Percentiles rank a stretch among this genome's conserved stretches.
Evolutionary conservation across 306 rosid genomes (phyloP).

Genomic region (Corylus heterophylla): DNA sequence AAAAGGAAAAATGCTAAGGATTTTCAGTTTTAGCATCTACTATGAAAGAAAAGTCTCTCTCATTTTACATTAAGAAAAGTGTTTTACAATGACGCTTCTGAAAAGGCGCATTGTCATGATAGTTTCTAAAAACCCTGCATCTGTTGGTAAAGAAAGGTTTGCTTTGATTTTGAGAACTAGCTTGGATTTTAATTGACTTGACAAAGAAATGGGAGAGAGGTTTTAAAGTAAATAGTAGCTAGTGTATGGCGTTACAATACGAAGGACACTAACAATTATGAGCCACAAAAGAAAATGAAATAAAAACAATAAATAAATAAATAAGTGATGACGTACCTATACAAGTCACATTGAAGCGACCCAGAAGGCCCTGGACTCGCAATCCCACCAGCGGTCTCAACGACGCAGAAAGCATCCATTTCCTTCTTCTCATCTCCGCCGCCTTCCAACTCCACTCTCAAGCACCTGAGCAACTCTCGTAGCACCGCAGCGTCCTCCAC

Average conservation of each 20-base stretch:
- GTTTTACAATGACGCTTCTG: too few species aligned
- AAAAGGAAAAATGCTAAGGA: too few species aligned
- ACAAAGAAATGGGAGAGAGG: too few species aligned
- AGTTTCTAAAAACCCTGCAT: too few species aligned
- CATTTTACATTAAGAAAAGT: too few species aligned
- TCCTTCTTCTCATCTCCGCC: constrained; percentile 35
- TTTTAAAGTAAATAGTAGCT: too few species aligned
- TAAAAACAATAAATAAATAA: background rate
- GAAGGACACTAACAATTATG: background rate
- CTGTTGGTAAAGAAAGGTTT: too few species aligned
- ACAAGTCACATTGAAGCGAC: constrained; percentile 91
- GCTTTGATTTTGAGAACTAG: too few species aligned
- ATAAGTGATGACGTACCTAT: constrained; percentile 44
- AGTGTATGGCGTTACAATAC: background rate
- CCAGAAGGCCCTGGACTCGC: constrained; percentile 97
- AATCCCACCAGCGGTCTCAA: constrained; percentile 93
- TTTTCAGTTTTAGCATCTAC: too few species aligned
- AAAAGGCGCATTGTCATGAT: too few species aligned
- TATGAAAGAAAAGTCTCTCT: too few species aligned
- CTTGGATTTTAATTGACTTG: too few species aligned
- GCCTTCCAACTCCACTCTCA: constrained; percentile 37
- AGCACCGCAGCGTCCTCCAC: constrained; percentile 59
- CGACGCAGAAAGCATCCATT: constrained; percentile 54
- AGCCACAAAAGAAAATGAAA: background rate
- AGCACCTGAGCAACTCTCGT: constrained; percentile 47